A percentile compares a stretch with the other conserved stretches of the same genome.
Evolutionary conservation across 2,329 filamentous ascomycete species (phyloP).

Genomic region (Pseudogymnoascus sp.): DNA sequence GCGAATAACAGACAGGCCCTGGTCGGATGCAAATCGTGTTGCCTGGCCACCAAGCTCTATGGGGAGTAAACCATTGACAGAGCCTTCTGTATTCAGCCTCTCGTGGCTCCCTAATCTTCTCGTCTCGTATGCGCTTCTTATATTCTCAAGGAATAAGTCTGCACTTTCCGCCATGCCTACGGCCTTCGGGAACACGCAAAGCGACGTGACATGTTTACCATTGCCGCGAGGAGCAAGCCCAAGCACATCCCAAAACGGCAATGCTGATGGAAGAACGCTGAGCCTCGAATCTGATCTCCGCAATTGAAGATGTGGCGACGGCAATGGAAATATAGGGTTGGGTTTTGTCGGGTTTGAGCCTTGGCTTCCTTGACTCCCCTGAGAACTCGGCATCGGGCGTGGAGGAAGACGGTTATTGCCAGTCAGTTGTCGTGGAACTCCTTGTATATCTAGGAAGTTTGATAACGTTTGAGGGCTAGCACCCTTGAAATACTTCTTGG

Average conservation of each 20-base stretch:
- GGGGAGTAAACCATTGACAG: slow-evolving; percentile 30
- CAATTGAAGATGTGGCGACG: slow-evolving; percentile 65
- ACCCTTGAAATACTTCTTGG: slow-evolving; percentile 41
- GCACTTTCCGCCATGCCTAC: slow-evolving; percentile 57
- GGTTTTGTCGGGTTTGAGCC: slow-evolving; percentile 33
- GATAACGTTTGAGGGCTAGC: slow-evolving; percentile 40
- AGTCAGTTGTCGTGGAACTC: slow-evolving; percentile 47
- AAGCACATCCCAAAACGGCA: slow-evolving; percentile 76
- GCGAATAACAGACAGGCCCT: slow-evolving; percentile 18
- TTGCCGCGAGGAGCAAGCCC: slow-evolving; percentile 67
- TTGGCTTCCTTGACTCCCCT: slow-evolving; percentile 14
- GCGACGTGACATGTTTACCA: slow-evolving; percentile 62
- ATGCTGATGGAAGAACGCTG: slow-evolving; percentile 67
- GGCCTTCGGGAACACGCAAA: slow-evolving; percentile 65
- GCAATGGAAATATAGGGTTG: slow-evolving; percentile 55
- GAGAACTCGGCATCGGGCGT: slow-evolving; percentile 21
- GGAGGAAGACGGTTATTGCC: slow-evolving; percentile 42
- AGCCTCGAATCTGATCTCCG: slow-evolving; percentile 63
- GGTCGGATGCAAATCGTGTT: slow-evolving; percentile 14
- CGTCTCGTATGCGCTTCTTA: slow-evolving; percentile 67
- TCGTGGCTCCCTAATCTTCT: slow-evolving; percentile 64
- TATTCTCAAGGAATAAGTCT: slow-evolving; percentile 58
- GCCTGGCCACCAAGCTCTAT: slow-evolving; percentile 35
- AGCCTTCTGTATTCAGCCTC: slow-evolving; percentile 34
- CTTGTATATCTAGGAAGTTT: slow-evolving; percentile 50